Conservation (phyloP, 2,329 filamentous ascomycete genomes). For the Aspergillus tubingensis region DNA sequence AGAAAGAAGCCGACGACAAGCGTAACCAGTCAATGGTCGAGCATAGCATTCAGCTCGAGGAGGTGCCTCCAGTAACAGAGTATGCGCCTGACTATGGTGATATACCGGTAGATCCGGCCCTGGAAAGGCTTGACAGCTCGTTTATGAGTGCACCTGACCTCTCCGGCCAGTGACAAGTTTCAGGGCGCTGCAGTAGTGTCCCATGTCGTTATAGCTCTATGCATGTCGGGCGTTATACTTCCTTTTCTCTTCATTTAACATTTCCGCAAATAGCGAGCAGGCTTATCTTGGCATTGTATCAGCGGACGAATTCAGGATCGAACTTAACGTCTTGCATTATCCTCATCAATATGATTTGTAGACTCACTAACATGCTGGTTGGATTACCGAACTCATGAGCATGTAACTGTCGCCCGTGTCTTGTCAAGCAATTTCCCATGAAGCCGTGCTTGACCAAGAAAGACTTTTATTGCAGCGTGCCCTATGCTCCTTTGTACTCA, state of each 20-base stretch:
- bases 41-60: constrained; percentile 44
- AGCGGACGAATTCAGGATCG: not conserved
- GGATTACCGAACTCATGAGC: not conserved
- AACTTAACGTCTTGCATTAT: not conserved
- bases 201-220: not conserved
- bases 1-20: constrained; percentile 58
- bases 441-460: not conserved
- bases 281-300: not conserved
- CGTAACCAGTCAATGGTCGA: constrained; percentile 49
- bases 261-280: not conserved
- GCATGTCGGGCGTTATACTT: not conserved
- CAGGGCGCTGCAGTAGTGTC: too few species aligned
- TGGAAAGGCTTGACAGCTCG: constrained; percentile 29
- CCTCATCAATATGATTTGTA: not conserved
- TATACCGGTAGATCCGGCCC: constrained; percentile 48
- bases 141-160: constrained; percentile 15
- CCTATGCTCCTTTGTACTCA: constrained; percentile 45
- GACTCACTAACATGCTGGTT: not conserved
- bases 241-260: not conserved
- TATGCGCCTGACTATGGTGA: constrained; percentile 23
- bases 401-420: not conserved
- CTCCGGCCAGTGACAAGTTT: not conserved
- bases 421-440: too few species aligned
- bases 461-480: not conserved
- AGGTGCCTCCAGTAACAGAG: constrained; percentile 12